phyloP scores from a whole-genome alignment of 495 filamentous ascomycete genomes.

The Paragyromitra xinjiangensis region DNA sequence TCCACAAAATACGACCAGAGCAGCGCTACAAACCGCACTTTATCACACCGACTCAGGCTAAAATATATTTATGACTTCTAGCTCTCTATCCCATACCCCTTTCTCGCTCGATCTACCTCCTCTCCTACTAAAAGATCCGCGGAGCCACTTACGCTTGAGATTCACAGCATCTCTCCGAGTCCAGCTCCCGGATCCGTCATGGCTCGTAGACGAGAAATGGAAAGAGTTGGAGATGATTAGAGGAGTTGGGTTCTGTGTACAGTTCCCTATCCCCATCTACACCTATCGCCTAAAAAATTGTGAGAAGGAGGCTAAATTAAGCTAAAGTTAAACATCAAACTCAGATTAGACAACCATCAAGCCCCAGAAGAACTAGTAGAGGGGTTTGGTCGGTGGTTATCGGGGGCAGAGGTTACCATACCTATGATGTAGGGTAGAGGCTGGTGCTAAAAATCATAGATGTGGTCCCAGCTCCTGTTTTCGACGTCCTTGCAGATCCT shows the following conservation, averaged over 20 bases:
- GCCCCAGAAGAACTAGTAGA: conserved; percentile 20
- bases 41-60: not conserved
- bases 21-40: not conserved
- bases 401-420: conserved; percentile 34
- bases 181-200: conserved; percentile 10
- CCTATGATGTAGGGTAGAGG: not conserved
- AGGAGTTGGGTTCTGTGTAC: conserved; percentile 43
- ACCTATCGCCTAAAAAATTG: not conserved
- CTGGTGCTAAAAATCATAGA: conserved; percentile 24
- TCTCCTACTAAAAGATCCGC: not conserved
- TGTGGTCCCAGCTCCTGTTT: conserved; percentile 46
- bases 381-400: conserved; percentile 37
- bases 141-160: not conserved
- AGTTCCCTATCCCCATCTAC: not conserved
- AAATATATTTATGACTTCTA: conserved; percentile 5
- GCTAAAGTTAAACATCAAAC: conserved; percentile 37
- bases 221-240: conserved; percentile 33
- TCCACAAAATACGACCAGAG: not conserved
- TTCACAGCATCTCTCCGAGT: conserved; percentile 15
- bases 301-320: not conserved
- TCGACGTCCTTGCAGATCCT: conserved; percentile 36
- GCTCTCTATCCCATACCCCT: not conserved
- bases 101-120: conserved; percentile 11
- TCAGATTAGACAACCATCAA: conserved; percentile 22
- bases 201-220: conserved; percentile 17